Evolutionary conservation across 495 filamentous ascomycete genomes (phyloP).

Genomic region (Pyrenula massariospora): DNA sequence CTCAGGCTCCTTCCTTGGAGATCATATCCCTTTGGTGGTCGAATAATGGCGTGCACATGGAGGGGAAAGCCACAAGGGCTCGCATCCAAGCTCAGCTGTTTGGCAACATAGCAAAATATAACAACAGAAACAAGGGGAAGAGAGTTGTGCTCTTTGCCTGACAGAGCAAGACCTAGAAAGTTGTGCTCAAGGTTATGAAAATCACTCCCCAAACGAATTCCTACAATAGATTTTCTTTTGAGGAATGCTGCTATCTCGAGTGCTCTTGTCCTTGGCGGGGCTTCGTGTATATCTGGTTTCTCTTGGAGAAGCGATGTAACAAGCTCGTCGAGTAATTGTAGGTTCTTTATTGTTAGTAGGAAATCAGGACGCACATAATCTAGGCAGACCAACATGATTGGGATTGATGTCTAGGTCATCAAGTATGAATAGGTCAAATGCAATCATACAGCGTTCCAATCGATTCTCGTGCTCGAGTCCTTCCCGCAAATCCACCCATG

Average conservation of each 20-base stretch:
- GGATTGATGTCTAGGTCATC: slow-evolving; percentile 25
- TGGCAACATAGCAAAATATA: slow-evolving; percentile 59
- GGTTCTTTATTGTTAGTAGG: slow-evolving; percentile 35
- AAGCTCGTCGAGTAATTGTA: slow-evolving; percentile 48
- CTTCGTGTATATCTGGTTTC: slow-evolving; percentile 33
- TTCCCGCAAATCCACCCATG: slow-evolving; percentile 51
- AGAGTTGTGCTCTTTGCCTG: slow-evolving; percentile 51
- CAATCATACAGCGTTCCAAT: slow-evolving; percentile 64
- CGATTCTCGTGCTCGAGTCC: slow-evolving; percentile 33
- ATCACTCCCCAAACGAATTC: slow-evolving; percentile 46
- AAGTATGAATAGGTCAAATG: slow-evolving; percentile 81
- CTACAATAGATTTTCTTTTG: slow-evolving; percentile 50
- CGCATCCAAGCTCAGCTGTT: slow-evolving; percentile 56
- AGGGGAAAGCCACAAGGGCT: slow-evolving; percentile 64
- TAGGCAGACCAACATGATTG: neutral
- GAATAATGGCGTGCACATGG: slow-evolving; percentile 67
- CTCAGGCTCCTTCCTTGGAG: slow-evolving; percentile 49
- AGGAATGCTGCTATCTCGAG: slow-evolving; percentile 55
- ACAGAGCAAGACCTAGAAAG: slow-evolving; percentile 62
- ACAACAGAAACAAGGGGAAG: slow-evolving; percentile 67
- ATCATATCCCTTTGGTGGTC: slow-evolving; percentile 42
- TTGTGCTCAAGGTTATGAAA: slow-evolving; percentile 77
- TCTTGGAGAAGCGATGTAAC: slow-evolving; percentile 36
- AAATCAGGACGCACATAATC: neutral
- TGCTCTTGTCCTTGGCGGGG: slow-evolving; percentile 54